Conservation (phyloP, 305 asterid species). For the Rubia peregrina region DNA sequence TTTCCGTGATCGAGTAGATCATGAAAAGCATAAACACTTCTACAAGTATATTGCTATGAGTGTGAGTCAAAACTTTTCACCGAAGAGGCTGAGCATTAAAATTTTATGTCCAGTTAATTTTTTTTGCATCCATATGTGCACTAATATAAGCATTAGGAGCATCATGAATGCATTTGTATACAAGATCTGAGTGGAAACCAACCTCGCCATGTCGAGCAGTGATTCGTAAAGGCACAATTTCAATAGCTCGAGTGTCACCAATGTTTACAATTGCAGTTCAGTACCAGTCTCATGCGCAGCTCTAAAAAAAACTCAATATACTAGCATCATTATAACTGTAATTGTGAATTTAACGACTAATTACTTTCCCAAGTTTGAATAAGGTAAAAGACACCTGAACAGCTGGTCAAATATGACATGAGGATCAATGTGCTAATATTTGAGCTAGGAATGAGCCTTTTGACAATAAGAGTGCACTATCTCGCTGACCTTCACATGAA, state of each 20-base stretch:
- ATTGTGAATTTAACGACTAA: background rate
- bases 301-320: constrained; percentile 31
- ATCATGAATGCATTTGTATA: constrained; percentile 1
- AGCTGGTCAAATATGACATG: no score
- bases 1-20: no score
- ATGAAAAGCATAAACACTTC: no score
- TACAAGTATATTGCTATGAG: no score
- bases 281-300: constrained; percentile 89
- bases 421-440: background rate
- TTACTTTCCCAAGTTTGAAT: background rate
- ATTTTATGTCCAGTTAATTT: no score
- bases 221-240: constrained; percentile 63
- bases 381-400: background rate
- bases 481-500: background rate
- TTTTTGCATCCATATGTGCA: constrained; percentile 26
- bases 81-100: no score
- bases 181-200: constrained; percentile 14
- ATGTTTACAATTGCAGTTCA: constrained; percentile 77
- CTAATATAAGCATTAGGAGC: constrained; percentile 12
- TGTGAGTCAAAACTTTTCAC: no score
- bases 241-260: constrained; percentile 77
- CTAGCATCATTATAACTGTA: background rate
- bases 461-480: background rate
- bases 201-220: constrained; percentile 89
- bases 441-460: background rate